A percentile compares a stretch with the other conserved stretches of the same genome.
phyloP scores from a whole-genome alignment of 371 early-diverging fungal genomes.

The Mucor velutinosus region DNA sequence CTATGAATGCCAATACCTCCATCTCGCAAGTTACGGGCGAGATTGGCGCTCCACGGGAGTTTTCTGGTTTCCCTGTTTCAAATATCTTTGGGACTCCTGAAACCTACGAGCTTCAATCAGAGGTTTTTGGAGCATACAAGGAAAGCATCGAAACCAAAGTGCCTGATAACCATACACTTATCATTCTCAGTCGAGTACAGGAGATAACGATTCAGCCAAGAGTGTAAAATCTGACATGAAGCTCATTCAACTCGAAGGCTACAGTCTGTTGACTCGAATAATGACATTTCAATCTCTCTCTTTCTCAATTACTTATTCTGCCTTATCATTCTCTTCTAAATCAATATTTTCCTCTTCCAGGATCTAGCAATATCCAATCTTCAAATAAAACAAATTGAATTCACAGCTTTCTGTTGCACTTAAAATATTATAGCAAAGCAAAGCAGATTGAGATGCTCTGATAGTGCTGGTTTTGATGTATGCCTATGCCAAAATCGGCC shows the following conservation, averaged over 20 bases:
- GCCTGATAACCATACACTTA: conserved; percentile 22
- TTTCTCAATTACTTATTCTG: not conserved
- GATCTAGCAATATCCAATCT: not conserved
- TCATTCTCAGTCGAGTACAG: conserved; percentile 20
- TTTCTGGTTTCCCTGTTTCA: conserved; percentile 13
- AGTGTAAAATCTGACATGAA: not conserved
- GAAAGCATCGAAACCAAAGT: conserved; percentile 28
- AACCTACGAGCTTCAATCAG: conserved; percentile 26
- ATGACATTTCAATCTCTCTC: not conserved
- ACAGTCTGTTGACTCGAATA: not conserved
- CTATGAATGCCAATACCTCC: not conserved
- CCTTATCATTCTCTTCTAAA: not conserved
- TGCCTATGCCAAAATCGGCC: no score
- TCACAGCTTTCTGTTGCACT: no score
- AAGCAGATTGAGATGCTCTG: no score
- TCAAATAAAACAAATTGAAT: not conserved
- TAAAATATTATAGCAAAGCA: no score
- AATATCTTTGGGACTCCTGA: conserved; percentile 27
- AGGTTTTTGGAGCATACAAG: conserved; percentile 29
- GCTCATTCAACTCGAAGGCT: not conserved
- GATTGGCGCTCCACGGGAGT: not conserved
- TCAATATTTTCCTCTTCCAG: not conserved
- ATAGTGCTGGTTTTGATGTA: no score
- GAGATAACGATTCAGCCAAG: not conserved
- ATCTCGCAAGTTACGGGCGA: not conserved